These are phyloP conservation scores for Ceratobasidium sp. DNA, from an alignment of 1,284 basidiomycete genomes.

Conservation along the genomic window DNA sequence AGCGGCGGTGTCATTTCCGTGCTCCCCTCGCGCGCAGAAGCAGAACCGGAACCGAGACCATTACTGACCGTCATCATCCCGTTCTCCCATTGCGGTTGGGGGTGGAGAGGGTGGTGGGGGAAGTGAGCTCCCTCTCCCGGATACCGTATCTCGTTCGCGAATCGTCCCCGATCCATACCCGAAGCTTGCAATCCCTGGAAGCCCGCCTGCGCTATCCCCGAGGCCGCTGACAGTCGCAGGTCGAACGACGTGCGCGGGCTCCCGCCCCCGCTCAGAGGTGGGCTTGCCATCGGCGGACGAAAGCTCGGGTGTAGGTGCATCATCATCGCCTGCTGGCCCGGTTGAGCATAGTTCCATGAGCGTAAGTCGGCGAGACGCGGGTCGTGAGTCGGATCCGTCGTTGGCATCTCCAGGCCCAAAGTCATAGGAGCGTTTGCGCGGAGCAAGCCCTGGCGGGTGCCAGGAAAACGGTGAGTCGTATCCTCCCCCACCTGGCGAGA, in stretches of 20 bases:
- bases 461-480: constrained; percentile 78
- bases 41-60: constrained; percentile 24
- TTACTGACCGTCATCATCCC: constrained; percentile 40
- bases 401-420: constrained; percentile 43
- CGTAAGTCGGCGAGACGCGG: constrained; percentile 68
- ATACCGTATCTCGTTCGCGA: constrained; percentile 26
- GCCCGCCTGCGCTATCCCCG: constrained; percentile 29
- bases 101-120: constrained; percentile 39
- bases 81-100: constrained; percentile 33
- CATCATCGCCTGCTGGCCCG: constrained; percentile 22
- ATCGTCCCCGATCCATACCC: constrained; percentile 20
- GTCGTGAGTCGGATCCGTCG: constrained; percentile 50
- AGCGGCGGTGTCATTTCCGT: constrained; percentile 36
- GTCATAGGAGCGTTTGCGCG: constrained; percentile 46
- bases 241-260: constrained; percentile 36
- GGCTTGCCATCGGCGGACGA: constrained; percentile 33
- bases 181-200: constrained; percentile 37
- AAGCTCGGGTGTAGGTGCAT: constrained; percentile 24
- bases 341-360: constrained; percentile 77
- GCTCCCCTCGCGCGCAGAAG: constrained; percentile 25
- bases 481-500: constrained; percentile 41
- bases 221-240: constrained; percentile 37
- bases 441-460: constrained; percentile 69
- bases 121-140: constrained; percentile 20
- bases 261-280: constrained; percentile 37